Conservation (phyloP, 2,329 filamentous ascomycete species). For the Paracoccidioides lutzii region DNA sequence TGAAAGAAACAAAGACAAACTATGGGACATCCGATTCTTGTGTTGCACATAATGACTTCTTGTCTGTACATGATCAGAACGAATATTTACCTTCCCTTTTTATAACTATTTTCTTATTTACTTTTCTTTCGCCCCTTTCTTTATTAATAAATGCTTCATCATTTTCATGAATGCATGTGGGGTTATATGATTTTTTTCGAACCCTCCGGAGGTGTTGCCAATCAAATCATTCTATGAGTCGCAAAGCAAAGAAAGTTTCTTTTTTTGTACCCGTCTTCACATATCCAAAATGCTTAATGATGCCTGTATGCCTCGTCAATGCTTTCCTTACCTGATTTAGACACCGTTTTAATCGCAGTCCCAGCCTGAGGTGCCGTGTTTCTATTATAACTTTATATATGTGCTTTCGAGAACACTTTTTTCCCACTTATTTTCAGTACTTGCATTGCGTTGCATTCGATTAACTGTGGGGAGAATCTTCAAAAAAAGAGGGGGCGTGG, state of each 20-base stretch:
- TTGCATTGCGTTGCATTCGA: neutral
- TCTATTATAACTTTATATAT: neutral
- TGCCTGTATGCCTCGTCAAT: neutral
- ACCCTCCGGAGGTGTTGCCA: neutral
- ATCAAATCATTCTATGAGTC: neutral
- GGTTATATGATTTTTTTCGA: neutral
- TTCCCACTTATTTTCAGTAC: neutral
- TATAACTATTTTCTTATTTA: neutral
- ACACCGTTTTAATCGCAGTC: neutral
- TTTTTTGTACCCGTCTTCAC: neutral
- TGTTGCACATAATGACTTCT: constrained; percentile 1
- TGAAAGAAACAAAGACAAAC: neutral
- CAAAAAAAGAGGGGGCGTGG: neutral
- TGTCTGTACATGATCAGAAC: constrained; percentile 6
- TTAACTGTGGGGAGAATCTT: neutral
- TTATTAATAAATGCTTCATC: neutral
- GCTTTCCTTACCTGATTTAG: neutral
- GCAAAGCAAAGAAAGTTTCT: neutral
- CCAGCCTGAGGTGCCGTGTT: neutral
- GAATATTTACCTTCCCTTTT: neutral
- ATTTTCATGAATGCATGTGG: neutral
- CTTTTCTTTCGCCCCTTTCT: neutral
- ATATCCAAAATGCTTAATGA: neutral
- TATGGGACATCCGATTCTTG: neutral
- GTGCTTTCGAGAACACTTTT: neutral